Conservation (phyloP, 225 moss, liverwort and hornwort genomes). For the Physcomitrium patens region DNA sequence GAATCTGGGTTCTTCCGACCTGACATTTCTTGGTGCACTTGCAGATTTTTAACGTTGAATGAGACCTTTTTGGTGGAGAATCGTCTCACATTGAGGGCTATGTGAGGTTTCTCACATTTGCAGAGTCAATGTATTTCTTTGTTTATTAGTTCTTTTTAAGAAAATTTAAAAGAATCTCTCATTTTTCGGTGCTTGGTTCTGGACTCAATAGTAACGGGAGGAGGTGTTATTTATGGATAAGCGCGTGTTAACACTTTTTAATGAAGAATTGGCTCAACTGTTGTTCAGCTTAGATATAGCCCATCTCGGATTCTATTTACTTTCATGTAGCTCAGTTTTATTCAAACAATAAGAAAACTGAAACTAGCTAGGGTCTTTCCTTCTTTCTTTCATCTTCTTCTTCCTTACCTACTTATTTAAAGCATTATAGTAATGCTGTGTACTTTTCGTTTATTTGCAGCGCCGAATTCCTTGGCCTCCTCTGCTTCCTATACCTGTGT, state of each 20-base stretch:
- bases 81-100: constrained; percentile 75
- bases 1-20: constrained; percentile 2
- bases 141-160: no score
- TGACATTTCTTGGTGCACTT: constrained; percentile 27
- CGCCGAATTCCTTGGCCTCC: constrained; percentile 79
- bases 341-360: background rate
- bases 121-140: background rate
- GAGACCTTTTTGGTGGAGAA: constrained; percentile 83
- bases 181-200: background rate
- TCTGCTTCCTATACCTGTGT: constrained; percentile 87
- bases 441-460: constrained; percentile 46
- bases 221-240: background rate
- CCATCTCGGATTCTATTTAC: constrained; percentile 2
- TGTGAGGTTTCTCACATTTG: constrained; percentile 51
- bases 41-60: constrained; percentile 85
- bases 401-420: background rate
- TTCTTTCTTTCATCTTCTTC: no score
- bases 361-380: background rate
- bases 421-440: background rate
- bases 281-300: background rate
- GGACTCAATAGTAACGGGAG: no score
- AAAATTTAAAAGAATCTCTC: constrained; percentile 7
- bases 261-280: background rate
- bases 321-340: background rate
- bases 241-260: constrained; percentile 4